phyloP scores from a whole-genome alignment of 2,329 filamentous ascomycete genomes.

The Gyromitra esculenta region DNA sequence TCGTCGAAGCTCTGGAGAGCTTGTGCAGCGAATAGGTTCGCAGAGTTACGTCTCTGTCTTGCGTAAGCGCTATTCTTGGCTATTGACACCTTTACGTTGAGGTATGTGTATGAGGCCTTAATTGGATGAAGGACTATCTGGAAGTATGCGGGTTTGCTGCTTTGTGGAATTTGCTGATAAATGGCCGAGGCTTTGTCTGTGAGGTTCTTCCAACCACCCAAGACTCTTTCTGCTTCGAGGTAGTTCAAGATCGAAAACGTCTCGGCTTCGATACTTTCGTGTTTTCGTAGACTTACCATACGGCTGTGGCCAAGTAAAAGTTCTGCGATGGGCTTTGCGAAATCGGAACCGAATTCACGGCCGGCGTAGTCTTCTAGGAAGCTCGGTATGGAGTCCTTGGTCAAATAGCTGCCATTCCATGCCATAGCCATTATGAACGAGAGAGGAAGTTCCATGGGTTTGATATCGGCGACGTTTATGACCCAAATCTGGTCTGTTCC shows the following conservation, averaged over 20 bases:
- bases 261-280: slow-evolving; percentile 62
- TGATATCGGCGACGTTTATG: slow-evolving; percentile 74
- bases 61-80: slow-evolving; percentile 68
- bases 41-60: slow-evolving; percentile 67
- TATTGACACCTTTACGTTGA: slow-evolving; percentile 66
- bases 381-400: slow-evolving; percentile 64
- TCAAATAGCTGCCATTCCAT: slow-evolving; percentile 66
- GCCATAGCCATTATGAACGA: slow-evolving; percentile 62
- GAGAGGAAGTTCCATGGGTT: slow-evolving; percentile 61
- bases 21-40: slow-evolving; percentile 66
- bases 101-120: slow-evolving; percentile 67
- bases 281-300: slow-evolving; percentile 16
- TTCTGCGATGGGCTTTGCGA: slow-evolving; percentile 64
- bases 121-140: slow-evolving; percentile 71
- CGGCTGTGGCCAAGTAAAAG: slow-evolving; percentile 60
- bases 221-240: slow-evolving; percentile 69
- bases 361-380: slow-evolving; percentile 69
- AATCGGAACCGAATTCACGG: slow-evolving; percentile 67
- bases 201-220: slow-evolving; percentile 68
- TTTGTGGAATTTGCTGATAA: slow-evolving; percentile 66
- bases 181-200: slow-evolving; percentile 67
- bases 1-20: slow-evolving; percentile 66
- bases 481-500: slow-evolving; percentile 72
- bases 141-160: slow-evolving; percentile 70
- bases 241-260: slow-evolving; percentile 72